Percentiles rank a stretch among this genome's conserved stretches.
phyloP scores from a whole-genome alignment of 345 rosid species.

The Durio zibethinus region DNA sequence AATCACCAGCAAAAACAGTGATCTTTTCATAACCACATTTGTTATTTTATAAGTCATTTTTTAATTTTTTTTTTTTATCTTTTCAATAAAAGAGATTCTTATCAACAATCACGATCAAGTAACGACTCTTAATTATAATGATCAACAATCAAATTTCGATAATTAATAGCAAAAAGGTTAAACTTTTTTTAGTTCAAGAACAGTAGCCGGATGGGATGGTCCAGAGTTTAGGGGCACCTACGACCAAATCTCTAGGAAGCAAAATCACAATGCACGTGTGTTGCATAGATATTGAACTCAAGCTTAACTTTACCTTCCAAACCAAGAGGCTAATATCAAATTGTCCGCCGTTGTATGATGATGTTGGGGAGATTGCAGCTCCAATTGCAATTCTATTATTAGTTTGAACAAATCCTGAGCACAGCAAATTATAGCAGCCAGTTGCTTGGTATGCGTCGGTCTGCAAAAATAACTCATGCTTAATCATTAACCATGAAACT shows the following conservation, averaged over 20 bases:
- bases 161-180: not conserved
- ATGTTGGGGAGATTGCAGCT: slow-evolving; percentile 93
- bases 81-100: too few species aligned
- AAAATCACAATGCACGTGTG: not conserved
- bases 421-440: slow-evolving; percentile 92
- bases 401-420: slow-evolving; percentile 96
- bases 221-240: not conserved
- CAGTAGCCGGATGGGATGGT: slow-evolving; percentile 11
- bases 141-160: too few species aligned
- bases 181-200: not conserved
- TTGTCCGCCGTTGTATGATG: slow-evolving; percentile 81
- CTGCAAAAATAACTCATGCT: slow-evolving; percentile 32
- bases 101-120: too few species aligned
- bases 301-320: slow-evolving; percentile 79
- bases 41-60: not conserved
- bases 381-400: slow-evolving; percentile 81
- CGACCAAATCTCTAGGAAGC: not conserved
- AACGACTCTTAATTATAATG: too few species aligned
- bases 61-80: not conserved
- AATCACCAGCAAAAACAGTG: not conserved
- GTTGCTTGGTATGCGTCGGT: slow-evolving; percentile 90
- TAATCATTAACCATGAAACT: not conserved
- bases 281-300: not conserved
- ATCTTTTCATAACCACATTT: not conserved
- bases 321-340: slow-evolving; percentile 87